Percentiles rank a stretch among this genome's conserved stretches.
Evolutionary conservation across 208 protist genomes (phyloP).

Genomic region (Vickermania ingenoplastis): DNA sequence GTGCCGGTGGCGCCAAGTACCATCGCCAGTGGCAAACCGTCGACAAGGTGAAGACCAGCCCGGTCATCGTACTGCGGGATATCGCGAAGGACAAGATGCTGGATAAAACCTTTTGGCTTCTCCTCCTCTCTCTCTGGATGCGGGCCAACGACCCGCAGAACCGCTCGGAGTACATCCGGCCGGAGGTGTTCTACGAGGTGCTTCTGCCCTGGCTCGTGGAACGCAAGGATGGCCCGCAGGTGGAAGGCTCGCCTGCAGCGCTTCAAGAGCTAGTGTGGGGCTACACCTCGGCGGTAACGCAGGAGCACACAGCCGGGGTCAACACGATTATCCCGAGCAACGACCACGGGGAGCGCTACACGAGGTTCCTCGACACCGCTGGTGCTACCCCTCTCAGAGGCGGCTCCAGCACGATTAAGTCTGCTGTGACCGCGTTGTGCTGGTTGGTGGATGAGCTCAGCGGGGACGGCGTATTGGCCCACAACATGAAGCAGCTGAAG

Average conservation of each 20-base stretch:
- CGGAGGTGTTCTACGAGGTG: conserved; percentile 81
- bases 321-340: not conserved
- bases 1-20: conserved; percentile 37
- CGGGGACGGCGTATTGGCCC: not conserved
- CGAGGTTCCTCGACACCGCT: conserved; percentile 15
- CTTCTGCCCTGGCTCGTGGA: conserved; percentile 64
- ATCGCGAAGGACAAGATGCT: conserved; percentile 22
- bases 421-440: conserved; percentile 30
- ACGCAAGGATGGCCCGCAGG: not conserved
- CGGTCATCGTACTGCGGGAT: conserved; percentile 35
- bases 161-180: conserved; percentile 62
- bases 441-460: conserved; percentile 44
- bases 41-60: conserved; percentile 40
- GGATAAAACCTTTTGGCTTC: conserved; percentile 55
- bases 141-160: conserved; percentile 37
- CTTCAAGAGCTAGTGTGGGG: conserved; percentile 1
- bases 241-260: no score
- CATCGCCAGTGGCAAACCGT: conserved; percentile 50
- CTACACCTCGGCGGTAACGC: conserved; percentile 1
- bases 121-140: conserved; percentile 70
- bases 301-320: not conserved
- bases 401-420: conserved; percentile 45
- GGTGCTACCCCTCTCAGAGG: conserved; percentile 21
- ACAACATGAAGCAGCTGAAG: conserved; percentile 47
- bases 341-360: conserved; percentile 7